Base-by-base conservation (phyloP, 202 grass and related monocot species). In the Schoenoplectus tabernaemontani region DNA sequence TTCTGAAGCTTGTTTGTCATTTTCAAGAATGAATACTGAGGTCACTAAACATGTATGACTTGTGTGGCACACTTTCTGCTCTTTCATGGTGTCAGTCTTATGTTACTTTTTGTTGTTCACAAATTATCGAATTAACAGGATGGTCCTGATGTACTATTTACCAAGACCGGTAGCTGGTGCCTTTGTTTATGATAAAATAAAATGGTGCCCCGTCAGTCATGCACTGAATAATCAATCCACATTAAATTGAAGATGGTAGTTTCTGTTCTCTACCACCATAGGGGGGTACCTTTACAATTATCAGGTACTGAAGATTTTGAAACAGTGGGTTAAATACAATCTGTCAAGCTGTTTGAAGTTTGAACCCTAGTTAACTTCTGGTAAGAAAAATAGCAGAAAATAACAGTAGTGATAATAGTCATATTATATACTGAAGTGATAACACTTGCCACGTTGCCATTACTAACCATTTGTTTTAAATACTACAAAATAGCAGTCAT, bases 281-380 rank as follows among this genome's bases (percentile, higher is more conserved):
- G n/a, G n/a, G n/a, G 20, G 64, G 62, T 72, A 72, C 9, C 12
- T 71, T 71, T 71, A 47, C 67, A 71, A 22, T 46, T 71, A 50
- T 46, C 42, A 47, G 9, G 10, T 67, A 28, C 23, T 30, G 22
- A 71, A 68, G 38, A 9, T 51, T 51, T 51, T 17, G 13, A 51
- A 51, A 16, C 48, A 16, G 48, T 51, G 48, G 0, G 13, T 3
- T 50, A 47, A 28, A 48, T 50, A 72, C 42, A 30, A 48, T 50
- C 68, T 16, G 68, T 72, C 12, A 48, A 48, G 43, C 30, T 50
- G 68, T 50, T 72, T 72, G 23, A 16, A 71, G 62, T 38, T 64
- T 64, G 16, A 7, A 64, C 15, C 26, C 62, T 64, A 15, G 26
- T 62, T 38, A 38, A 5, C n/a, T 64, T 2, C 15, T n/a, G 15